A percentile compares a stretch with the other conserved stretches of the same genome.
Evolutionary conservation across 73 alveolate species (phyloP).

Genomic region (Stentor roeselii): DNA sequence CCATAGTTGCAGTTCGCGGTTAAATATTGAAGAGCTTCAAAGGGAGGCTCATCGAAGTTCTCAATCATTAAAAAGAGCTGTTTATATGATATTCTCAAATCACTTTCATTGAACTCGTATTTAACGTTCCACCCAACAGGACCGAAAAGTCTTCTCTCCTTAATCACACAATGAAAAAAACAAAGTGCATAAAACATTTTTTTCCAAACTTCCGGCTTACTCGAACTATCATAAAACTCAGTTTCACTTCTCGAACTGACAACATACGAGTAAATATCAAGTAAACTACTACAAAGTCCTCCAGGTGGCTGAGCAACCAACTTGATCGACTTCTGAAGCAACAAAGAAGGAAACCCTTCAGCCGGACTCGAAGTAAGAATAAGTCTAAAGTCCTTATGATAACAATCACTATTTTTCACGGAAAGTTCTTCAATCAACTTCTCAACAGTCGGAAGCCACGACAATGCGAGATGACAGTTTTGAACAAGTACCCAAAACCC

Average conservation of each 20-base stretch:
- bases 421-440: conserved; percentile 77
- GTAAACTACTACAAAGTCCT: conserved; percentile 76
- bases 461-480: conserved; percentile 98
- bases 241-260: conserved; percentile 59
- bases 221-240: conserved; percentile 57
- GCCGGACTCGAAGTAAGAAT: conserved; percentile 74
- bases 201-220: conserved; percentile 59
- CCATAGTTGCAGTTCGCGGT: conserved; percentile 97
- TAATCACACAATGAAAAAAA: conserved; percentile 85
- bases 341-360: conserved; percentile 72
- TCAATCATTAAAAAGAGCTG: conserved; percentile 81
- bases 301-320: conserved; percentile 91
- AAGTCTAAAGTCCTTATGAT: conserved; percentile 75
- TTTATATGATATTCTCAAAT: conserved; percentile 88
- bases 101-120: conserved; percentile 92
- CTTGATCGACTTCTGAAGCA: conserved; percentile 74
- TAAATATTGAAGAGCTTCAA: conserved; percentile 85
- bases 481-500: conserved; percentile 99
- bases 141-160: conserved; percentile 99
- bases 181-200: conserved; percentile 61
- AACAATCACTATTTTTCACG: conserved; percentile 57
- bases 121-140: conserved; percentile 99
- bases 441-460: conserved; percentile 98
- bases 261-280: conserved; percentile 65
- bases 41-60: conserved; percentile 81